phyloP scores from a whole-genome alignment of 2,329 filamentous ascomycete species.

The Podosphaera fusca region DNA sequence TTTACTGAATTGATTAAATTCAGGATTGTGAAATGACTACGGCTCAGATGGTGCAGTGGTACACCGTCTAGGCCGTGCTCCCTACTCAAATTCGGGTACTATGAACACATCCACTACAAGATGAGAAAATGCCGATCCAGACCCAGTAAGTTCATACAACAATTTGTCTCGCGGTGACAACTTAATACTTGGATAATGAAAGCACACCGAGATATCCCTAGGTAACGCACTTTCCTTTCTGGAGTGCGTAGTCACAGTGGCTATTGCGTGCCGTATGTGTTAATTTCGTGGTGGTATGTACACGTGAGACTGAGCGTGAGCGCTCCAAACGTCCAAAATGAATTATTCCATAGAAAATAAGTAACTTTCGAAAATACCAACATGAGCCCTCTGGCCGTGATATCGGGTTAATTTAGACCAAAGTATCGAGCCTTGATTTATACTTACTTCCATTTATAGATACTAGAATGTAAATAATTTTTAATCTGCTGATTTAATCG shows the following conservation, averaged over 20 bases:
- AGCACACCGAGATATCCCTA: background rate
- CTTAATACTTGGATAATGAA: background rate
- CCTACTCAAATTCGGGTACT: too few species aligned
- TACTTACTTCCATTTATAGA: too few species aligned
- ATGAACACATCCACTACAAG: background rate
- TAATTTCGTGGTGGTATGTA: background rate
- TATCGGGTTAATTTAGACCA: too few species aligned
- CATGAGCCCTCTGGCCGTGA: background rate
- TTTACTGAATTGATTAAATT: too few species aligned
- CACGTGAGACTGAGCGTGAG: background rate
- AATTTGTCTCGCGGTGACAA: background rate
- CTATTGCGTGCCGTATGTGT: background rate
- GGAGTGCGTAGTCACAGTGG: background rate
- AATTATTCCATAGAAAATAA: background rate
- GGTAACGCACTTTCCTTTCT: background rate
- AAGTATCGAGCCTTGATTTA: too few species aligned
- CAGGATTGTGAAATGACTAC: too few species aligned
- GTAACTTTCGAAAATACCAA: background rate
- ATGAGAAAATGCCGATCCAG: background rate
- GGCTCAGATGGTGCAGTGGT: too few species aligned
- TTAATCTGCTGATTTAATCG: too few species aligned
- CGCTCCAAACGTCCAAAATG: background rate
- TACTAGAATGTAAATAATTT: too few species aligned
- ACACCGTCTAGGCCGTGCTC: too few species aligned
- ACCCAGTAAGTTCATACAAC: background rate